Percentiles rank a stretch among this genome's conserved stretches.
Conservation (phyloP, 1,284 basidiomycete genomes). For the Puccinia polysora region DNA sequence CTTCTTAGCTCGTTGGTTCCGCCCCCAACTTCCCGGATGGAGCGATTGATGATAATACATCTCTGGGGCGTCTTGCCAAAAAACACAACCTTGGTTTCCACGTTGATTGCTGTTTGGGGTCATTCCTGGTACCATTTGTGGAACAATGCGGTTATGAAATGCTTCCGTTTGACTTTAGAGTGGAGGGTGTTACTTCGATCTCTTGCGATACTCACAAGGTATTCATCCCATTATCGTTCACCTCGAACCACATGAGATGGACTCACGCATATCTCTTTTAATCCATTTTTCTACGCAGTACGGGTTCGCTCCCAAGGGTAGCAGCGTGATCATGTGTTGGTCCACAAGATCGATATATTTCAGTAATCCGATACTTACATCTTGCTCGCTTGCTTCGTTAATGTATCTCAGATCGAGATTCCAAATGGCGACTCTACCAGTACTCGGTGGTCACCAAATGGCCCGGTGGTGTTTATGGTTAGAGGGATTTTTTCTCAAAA, state of each 20-base stretch:
- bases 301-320: conserved; percentile 74
- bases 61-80: conserved; percentile 70
- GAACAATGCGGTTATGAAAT: conserved; percentile 58
- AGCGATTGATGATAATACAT: conserved; percentile 72
- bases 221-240: conserved; percentile 44
- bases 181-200: conserved; percentile 69
- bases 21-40: conserved; percentile 49
- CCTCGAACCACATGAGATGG: not conserved
- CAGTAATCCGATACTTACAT: too few species aligned
- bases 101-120: conserved; percentile 79
- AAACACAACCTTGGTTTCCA: conserved; percentile 77
- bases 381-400: conserved; percentile 24
- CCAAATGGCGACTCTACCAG: conserved; percentile 50
- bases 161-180: conserved; percentile 76
- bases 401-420: conserved; percentile 47
- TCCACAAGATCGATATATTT: not conserved
- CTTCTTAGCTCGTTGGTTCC: conserved; percentile 44
- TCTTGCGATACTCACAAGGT: conserved; percentile 77
- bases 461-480: conserved; percentile 52
- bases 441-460: conserved; percentile 53
- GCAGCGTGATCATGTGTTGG: conserved; percentile 34
- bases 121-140: conserved; percentile 85
- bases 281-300: conserved; percentile 59
- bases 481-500: too few species aligned
- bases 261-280: conserved; percentile 7